These are phyloP conservation scores for Neurospora sp. DNA, from an alignment of 495 filamentous ascomycete species.

Conservation along the genomic window DNA sequence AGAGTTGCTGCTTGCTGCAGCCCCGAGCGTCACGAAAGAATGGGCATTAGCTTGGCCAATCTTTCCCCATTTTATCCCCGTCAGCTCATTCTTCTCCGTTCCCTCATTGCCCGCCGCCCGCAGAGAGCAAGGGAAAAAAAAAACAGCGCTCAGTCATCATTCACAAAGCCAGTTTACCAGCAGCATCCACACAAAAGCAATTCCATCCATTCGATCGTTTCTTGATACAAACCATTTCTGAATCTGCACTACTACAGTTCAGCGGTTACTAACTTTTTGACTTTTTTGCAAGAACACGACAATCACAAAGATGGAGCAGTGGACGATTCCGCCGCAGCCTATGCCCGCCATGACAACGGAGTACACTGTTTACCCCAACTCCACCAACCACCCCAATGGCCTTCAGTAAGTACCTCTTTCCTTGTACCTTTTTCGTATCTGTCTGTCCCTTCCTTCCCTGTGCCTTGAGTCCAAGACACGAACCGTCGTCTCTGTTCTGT, in stretches of 20 bases:
- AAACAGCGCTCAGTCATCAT: neutral
- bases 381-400: conserved; percentile 38
- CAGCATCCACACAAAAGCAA: neutral
- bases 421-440: conserved; percentile 34
- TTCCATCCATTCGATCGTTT: neutral
- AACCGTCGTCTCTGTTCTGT: conserved; percentile 1
- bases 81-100: neutral
- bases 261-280: neutral
- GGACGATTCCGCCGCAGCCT: conserved; percentile 38
- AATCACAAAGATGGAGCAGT: conserved; percentile 34
- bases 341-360: conserved; percentile 11
- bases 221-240: neutral
- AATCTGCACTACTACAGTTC: neutral
- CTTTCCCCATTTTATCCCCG: neutral
- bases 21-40: neutral
- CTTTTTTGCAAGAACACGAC: neutral
- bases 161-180: neutral
- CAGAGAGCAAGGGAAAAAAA: neutral
- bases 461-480: conserved; percentile 4
- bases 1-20: neutral
- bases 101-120: neutral
- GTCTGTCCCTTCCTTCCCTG: conserved; percentile 3
- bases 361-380: conserved; percentile 35
- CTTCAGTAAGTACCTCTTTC: conserved; percentile 42
- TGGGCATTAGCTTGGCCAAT: neutral